Evolutionary conservation across 495 filamentous ascomycete genomes (phyloP).

Genomic region (Aspergillus incahuasiensis): DNA sequence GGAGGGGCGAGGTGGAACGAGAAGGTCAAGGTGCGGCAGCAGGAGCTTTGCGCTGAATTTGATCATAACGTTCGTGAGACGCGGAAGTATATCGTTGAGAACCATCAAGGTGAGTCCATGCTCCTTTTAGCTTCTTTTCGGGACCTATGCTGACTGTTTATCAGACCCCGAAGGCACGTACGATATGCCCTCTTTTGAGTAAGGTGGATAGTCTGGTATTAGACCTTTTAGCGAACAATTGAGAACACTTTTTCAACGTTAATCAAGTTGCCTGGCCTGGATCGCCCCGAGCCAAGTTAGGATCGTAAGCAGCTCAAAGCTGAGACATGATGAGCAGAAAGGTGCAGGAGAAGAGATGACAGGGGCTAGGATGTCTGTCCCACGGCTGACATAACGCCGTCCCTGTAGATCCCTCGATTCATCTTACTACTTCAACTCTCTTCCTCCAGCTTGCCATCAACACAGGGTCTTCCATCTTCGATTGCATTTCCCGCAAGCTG

Average conservation of each 20-base stretch:
- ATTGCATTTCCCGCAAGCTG: too few species aligned
- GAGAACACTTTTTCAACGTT: not conserved
- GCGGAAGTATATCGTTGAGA: constrained; percentile 51
- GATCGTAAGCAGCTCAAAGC: not conserved
- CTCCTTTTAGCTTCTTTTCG: not conserved
- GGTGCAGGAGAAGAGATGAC: not conserved
- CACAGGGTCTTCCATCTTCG: too few species aligned
- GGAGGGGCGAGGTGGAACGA: constrained; percentile 48
- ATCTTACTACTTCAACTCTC: not conserved
- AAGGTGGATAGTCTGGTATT: not conserved
- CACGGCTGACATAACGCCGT: not conserved
- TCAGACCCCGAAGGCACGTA: constrained; percentile 56
- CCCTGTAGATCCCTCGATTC: not conserved
- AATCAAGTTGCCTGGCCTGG: not conserved
- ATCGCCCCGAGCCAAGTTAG: too few species aligned
- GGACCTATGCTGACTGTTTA: not conserved
- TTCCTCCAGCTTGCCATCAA: not conserved
- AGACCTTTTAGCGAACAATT: not conserved
- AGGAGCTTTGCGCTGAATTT: constrained; percentile 45
- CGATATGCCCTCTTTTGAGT: constrained; percentile 37
- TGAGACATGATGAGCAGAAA: not conserved
- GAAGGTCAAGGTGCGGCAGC: constrained; percentile 44
- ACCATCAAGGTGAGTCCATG: constrained; percentile 43
- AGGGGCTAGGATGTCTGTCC: not conserved
- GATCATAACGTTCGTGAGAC: constrained; percentile 46